Base-by-base conservation (phyloP, 2,329 filamentous ascomycete genomes). In the Arthrinium phaeospermum region DNA sequence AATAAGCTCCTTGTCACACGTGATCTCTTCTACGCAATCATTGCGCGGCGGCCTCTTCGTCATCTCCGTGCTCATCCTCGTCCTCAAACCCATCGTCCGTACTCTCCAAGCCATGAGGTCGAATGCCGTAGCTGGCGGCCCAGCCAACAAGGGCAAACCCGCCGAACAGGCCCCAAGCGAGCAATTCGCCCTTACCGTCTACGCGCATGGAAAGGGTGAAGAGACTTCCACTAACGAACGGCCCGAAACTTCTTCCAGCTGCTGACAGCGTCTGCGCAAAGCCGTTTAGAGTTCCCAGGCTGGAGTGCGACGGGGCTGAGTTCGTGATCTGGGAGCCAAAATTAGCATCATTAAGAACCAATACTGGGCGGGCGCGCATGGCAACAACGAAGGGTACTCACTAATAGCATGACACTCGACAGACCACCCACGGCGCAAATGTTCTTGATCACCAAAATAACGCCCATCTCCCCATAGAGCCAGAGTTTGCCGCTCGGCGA, bases 251-350 rank as follows among this genome's bases (percentile, higher is more conserved):
- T 73, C 96, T 91, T 12, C 96, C 96, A 0, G 94, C 94, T 0
- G 96, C 96, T 0, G 94, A 97, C 0, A 99, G 90, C 0, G 95
- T 98, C 82, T 99, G 96, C 0, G 96, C 96, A 45, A 98, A 89
- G 13, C 96, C 96, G 79, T 99, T 98, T 37, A 99, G 87, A 0
- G 94, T 95, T 3, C 96, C 96, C 0, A 99, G 88, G 0, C 94
- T 95, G 6, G 93, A 91, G 81, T 96, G 90, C 10, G 95, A 94
- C 0, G 95, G 94, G 0, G 95, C 94, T 0, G 94, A 97, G 78
- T 99, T 99, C 49, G 95, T 98, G 76, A 99, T 95, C 93, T 96
- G 74, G 19, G 4, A 3, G n/a, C 5, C 41, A 51, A 37, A 5
- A 34, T 76, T 30, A 41, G 71, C 44, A 73, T 37, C 34, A 64